A percentile compares a stretch with the other conserved stretches of the same genome.
Conservation (phyloP, 306 rosid species). For the Trifolium pratense region DNA sequence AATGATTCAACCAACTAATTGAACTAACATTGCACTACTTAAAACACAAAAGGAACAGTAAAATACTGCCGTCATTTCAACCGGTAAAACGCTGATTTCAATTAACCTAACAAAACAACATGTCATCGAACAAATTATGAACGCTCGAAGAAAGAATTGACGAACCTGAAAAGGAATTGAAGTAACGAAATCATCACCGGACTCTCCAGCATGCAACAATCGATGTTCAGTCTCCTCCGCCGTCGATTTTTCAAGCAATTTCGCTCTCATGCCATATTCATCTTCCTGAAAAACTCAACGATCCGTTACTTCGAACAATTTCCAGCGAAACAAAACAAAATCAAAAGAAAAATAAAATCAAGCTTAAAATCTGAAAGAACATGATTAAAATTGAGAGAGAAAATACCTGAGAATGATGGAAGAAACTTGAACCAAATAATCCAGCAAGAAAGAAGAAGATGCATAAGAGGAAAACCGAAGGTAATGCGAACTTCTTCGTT, state of each 20-base stretch:
- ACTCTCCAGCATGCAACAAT: constrained; percentile 61
- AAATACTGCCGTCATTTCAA: constrained; percentile 29
- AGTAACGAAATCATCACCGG: constrained; percentile 76
- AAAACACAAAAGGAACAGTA: constrained; percentile 12
- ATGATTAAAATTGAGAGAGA: constrained; percentile 18
- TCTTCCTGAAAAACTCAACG: constrained; percentile 50
- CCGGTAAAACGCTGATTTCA: background rate
- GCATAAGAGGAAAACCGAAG: constrained; percentile 57
- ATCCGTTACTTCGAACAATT: background rate
- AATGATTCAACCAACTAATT: background rate
- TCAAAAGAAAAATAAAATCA: background rate
- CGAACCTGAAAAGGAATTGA: constrained; percentile 87
- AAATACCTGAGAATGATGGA: constrained; percentile 52
- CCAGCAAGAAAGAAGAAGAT: constrained; percentile 79
- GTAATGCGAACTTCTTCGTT: constrained; percentile 53
- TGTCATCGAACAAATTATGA: background rate
- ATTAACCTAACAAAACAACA: background rate
- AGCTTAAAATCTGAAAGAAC: constrained; percentile 3
- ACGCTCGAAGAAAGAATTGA: constrained; percentile 26
- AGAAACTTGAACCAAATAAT: constrained; percentile 56
- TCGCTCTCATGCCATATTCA: constrained; percentile 49
- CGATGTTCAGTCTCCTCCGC: constrained; percentile 40
- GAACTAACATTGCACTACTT: constrained; percentile 3
- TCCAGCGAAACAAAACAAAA: background rate
- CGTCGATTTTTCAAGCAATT: constrained; percentile 54